Evolutionary conservation across 345 rosid genomes (phyloP).

Genomic region (Dovyalis caffra): DNA sequence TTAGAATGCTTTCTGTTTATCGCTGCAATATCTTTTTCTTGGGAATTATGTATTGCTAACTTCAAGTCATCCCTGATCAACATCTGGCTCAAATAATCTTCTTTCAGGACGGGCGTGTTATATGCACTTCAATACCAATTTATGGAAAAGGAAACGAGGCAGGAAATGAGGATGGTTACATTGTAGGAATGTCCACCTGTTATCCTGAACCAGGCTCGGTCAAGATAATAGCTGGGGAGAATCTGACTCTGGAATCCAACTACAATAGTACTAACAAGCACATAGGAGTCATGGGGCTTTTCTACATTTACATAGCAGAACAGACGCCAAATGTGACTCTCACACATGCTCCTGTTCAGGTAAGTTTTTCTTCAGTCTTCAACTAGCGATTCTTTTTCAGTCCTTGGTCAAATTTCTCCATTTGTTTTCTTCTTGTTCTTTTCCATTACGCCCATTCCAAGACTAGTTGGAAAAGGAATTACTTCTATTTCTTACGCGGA

Average conservation of each 20-base stretch:
- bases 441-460: no score
- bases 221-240: conserved; percentile 59
- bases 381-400: not conserved
- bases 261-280: conserved; percentile 55
- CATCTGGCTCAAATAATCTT: no score
- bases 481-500: no score
- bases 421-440: no score
- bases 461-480: no score
- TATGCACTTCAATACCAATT: conserved; percentile 59
- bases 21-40: not conserved
- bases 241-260: conserved; percentile 56
- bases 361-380: conserved; percentile 20
- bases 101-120: conserved; percentile 58
- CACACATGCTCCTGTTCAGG: conserved; percentile 26
- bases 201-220: conserved; percentile 69
- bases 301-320: conserved; percentile 65
- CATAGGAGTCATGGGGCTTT: conserved; percentile 86
- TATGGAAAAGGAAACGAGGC: conserved; percentile 75
- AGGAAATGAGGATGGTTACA: conserved; percentile 84
- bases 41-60: not conserved
- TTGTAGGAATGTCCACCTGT: conserved; percentile 94
- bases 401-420: no score
- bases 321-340: conserved; percentile 31
- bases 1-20: not conserved
- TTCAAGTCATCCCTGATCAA: not conserved